phyloP scores from a whole-genome alignment of 2,329 filamentous ascomycete species.

The Nemania sp. region DNA sequence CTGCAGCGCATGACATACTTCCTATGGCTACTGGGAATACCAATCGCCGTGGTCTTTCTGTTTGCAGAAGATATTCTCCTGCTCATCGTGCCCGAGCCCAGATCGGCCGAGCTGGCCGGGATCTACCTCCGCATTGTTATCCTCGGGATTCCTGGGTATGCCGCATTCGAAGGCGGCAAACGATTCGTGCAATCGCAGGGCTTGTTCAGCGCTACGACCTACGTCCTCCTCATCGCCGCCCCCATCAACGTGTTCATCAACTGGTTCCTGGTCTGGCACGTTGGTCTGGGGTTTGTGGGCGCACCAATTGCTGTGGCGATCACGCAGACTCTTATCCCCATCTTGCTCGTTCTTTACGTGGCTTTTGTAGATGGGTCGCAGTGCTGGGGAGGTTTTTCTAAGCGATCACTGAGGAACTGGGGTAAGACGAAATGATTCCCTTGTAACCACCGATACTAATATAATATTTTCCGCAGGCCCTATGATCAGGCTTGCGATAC shows the following conservation, averaged over 20 bases:
- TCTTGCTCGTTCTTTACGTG: slow-evolving; percentile 75
- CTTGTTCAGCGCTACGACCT: slow-evolving; percentile 77
- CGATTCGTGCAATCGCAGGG: slow-evolving; percentile 83
- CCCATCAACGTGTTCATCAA: slow-evolving; percentile 78
- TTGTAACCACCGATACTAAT: not conserved
- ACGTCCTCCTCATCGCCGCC: slow-evolving; percentile 74
- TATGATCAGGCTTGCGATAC: slow-evolving; percentile 84
- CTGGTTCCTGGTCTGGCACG: slow-evolving; percentile 76
- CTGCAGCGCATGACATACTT: slow-evolving; percentile 81
- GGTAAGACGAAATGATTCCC: slow-evolving; percentile 37
- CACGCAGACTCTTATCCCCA: slow-evolving; percentile 73
- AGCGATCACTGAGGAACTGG: slow-evolving; percentile 73
- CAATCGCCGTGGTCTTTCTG: slow-evolving; percentile 71
- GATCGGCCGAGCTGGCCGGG: slow-evolving; percentile 72
- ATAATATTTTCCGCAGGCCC: slow-evolving; percentile 49
- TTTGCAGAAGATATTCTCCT: slow-evolving; percentile 67
- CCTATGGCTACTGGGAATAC: slow-evolving; percentile 70
- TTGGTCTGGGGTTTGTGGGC: slow-evolving; percentile 70
- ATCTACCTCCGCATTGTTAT: slow-evolving; percentile 73
- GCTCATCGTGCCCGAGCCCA: slow-evolving; percentile 68
- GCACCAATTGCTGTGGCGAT: slow-evolving; percentile 77
- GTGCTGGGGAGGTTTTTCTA: slow-evolving; percentile 82
- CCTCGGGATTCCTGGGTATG: slow-evolving; percentile 73
- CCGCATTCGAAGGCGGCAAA: slow-evolving; percentile 75
- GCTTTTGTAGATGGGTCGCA: slow-evolving; percentile 70